Evolutionary conservation across 495 filamentous ascomycete genomes (phyloP).

Genomic region (Podospora appendiculata): DNA sequence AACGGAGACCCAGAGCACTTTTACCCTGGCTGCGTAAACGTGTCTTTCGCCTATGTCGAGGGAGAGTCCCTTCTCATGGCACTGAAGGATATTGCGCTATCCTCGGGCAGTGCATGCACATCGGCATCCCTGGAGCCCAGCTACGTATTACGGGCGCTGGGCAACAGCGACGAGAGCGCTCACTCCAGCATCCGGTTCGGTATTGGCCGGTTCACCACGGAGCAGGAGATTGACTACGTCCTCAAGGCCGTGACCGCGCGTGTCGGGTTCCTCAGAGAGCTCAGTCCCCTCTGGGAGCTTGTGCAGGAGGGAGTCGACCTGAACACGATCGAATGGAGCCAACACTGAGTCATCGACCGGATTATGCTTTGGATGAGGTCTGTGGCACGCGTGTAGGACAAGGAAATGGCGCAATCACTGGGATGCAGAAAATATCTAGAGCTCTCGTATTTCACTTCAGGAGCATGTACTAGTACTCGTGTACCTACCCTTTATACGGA

Average conservation of each 20-base stretch:
- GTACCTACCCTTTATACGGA: neutral
- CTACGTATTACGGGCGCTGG: slow-evolving; percentile 89
- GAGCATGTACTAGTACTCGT: too few species aligned
- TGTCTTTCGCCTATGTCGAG: slow-evolving; percentile 97
- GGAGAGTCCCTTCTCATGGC: slow-evolving; percentile 98
- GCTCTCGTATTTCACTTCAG: neutral
- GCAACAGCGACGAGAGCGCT: slow-evolving; percentile 92
- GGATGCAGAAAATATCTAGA: neutral
- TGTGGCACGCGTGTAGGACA: neutral
- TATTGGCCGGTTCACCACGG: slow-evolving; percentile 94
- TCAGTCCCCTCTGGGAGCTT: slow-evolving; percentile 95
- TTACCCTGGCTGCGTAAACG: slow-evolving; percentile 96
- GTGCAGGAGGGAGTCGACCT: slow-evolving; percentile 95
- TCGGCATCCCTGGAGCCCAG: slow-evolving; percentile 93
- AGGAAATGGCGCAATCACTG: neutral
- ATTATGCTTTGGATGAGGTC: neutral
- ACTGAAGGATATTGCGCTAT: slow-evolving; percentile 93
- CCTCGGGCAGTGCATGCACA: slow-evolving; percentile 94
- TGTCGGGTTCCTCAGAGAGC: slow-evolving; percentile 85
- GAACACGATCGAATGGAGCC: slow-evolving; percentile 96
- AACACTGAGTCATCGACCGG: slow-evolving; percentile 52
- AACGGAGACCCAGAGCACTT: slow-evolving; percentile 79
- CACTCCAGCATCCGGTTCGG: slow-evolving; percentile 97
- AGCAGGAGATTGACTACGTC: slow-evolving; percentile 94
- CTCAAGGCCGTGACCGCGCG: slow-evolving; percentile 86